Evolutionary conservation across 495 filamentous ascomycete species (phyloP).

Genomic region (Glarea lozoyensis): DNA sequence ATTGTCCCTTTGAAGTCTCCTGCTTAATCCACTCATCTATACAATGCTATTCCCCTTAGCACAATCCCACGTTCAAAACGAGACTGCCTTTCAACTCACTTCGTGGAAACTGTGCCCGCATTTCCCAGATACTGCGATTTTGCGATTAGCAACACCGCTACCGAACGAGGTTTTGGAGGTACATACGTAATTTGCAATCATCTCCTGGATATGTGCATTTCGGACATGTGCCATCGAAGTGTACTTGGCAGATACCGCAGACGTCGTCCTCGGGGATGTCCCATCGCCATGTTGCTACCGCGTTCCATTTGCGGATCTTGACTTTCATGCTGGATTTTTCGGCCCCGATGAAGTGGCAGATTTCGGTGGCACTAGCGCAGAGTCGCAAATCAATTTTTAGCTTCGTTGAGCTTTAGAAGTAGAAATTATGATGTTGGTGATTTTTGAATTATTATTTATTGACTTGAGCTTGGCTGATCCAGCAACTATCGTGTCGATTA

Average conservation of each 20-base stretch:
- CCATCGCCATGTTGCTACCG: slow-evolving; percentile 94
- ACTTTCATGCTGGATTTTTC: slow-evolving; percentile 98
- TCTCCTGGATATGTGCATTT: slow-evolving; percentile 98
- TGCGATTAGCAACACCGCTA: not conserved
- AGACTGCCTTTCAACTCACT: slow-evolving; percentile 43
- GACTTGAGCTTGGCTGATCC: no score
- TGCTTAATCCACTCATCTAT: slow-evolving; percentile 93
- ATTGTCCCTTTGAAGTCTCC: slow-evolving; percentile 85
- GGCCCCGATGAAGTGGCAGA: slow-evolving; percentile 10
- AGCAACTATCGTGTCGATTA: no score
- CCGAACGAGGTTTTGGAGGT: not conserved
- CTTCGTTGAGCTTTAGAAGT: not conserved
- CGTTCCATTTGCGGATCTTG: slow-evolving; percentile 84
- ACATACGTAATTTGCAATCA: slow-evolving; percentile 82
- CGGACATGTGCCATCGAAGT: slow-evolving; percentile 95
- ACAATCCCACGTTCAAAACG: not conserved
- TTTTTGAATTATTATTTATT: no score
- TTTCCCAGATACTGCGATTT: slow-evolving; percentile 70
- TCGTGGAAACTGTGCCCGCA: slow-evolving; percentile 97
- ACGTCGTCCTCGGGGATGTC: slow-evolving; percentile 97
- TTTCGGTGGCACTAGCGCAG: not conserved
- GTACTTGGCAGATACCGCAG: slow-evolving; percentile 95
- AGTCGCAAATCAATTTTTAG: not conserved
- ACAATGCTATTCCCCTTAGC: slow-evolving; percentile 59
- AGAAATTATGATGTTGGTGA: not conserved